Base-by-base conservation (phyloP, 2,329 filamentous ascomycete genomes). In the Epichloe festucae region DNA sequence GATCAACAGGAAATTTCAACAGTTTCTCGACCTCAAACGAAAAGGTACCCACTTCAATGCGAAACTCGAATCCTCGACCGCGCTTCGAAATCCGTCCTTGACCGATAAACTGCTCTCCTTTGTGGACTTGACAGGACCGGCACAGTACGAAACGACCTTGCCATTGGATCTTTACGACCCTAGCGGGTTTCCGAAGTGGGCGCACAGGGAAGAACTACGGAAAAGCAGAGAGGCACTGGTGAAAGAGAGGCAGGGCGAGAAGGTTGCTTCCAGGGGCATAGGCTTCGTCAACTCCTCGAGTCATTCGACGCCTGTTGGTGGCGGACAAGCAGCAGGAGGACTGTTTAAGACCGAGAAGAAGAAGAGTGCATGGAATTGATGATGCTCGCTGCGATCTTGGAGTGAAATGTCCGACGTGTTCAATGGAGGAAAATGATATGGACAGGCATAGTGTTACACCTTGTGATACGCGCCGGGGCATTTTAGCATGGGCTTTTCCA, bases 1-100 rank as follows among this genome's bases (percentile, higher is more conserved):
- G 42, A 66, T 81, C 12, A 82, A 77, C 48, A 75, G 77, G 57
- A 89, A 88, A 59, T 84, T 91, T 58, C 76, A 80, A 55, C 79
- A 81, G 53, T 91, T 93, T 57, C 76, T 91, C 0, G 74, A 79
- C 45, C 74, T 91, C n/a, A 93, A 93, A 69, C 81, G 79, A 61
- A 79, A 84, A 56, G 83, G 83, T 4, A 74, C 82, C 15, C 87
- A 93, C 67, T 91, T 91, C 73, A 90, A 93, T 64, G 73, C 81
- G 59, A 82, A 85, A 55, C 71, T 93, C 8, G 78, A 84, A 38
- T 74, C 76, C 52, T 85, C 83, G 0, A 68, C 77, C 0, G 79
- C 84, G 7, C 70, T 90, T 53, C 78, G 79, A 49, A 91, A 91
- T 62, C 87, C 87, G 2, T 78, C 77, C 42, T 70, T 90, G 50